Evolutionary conservation across 257 asterid genomes (phyloP).

Genomic region (Solanum okadae): DNA sequence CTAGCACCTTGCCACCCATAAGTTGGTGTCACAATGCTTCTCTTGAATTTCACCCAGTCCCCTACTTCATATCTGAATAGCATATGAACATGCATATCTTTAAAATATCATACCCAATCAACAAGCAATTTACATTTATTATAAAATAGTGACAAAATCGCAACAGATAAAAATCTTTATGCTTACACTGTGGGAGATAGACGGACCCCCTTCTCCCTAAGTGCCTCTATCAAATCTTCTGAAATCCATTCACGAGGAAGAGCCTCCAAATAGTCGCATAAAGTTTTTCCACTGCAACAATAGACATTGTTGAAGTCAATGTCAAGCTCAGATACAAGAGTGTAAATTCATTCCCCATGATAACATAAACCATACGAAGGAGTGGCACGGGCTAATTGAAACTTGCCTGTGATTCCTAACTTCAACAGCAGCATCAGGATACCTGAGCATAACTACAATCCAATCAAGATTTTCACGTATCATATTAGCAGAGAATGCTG

Average conservation of each 20-base stretch:
- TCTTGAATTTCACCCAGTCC: constrained; percentile 94
- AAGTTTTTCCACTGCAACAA: constrained; percentile 77
- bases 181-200: constrained; percentile 81
- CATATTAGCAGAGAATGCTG: constrained; percentile 95
- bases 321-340: constrained; percentile 3
- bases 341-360: background rate
- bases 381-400: constrained; percentile 7
- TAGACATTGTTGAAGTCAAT: constrained; percentile 6
- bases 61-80: constrained; percentile 67
- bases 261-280: constrained; percentile 82
- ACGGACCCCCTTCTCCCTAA: constrained; percentile 55
- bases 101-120: background rate
- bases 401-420: constrained; percentile 96
- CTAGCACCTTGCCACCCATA: constrained; percentile 96
- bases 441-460: constrained; percentile 75
- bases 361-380: background rate
- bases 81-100: background rate
- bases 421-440: constrained; percentile 78
- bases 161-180: background rate
- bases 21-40: constrained; percentile 60
- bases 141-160: background rate
- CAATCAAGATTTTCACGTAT: constrained; percentile 92
- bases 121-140: background rate
- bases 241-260: constrained; percentile 99
- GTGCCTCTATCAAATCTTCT: constrained; percentile 86